Base-by-base conservation (phyloP, 148 eudicot species). In the Vaccinium myrtillus region DNA sequence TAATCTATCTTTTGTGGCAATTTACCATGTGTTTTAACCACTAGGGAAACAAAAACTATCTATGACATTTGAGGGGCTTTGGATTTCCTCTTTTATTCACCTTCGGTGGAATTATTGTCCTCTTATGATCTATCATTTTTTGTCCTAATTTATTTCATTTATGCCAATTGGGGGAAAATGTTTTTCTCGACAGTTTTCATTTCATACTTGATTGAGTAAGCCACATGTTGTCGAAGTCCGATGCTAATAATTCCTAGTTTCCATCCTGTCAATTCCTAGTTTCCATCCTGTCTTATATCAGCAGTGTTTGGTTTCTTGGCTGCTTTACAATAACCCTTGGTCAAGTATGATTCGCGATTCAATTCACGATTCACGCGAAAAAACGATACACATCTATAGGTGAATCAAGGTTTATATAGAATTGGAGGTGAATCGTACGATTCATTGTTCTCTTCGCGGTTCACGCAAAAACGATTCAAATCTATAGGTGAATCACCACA, bases 221-320 rank as follows among this genome's bases (percentile, higher is more conserved):
- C 49, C 77, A 73, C 21, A 16, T 15, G 4, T 30, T 32, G 75
- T 70, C 19, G 6, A 30, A 71, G 21, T 74, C 50, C 0, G 77
- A 39, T 39, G n/a, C 77, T 39, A 5, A 71, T 71, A 69, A 69
- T 30, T 69, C 43, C 43, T 71, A 11, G 18, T 71, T 32, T 32
- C 75, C 18, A 69, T 71, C 21, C 23, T 1, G 5, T 19, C 51
- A 69, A 69, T 30, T 69, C 43, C 43, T 71, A 11, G 18, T 71
- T 32, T 32, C 75, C 18, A 69, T 71, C 21, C 23, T 1, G 5
- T 19, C 51, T 74, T 16, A 18, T 63, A 10, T 74, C 77, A 19
- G 77, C 21, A 46, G 51, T 18, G 50, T 74, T 74, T 36, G 49
- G 49, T 73, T 73, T 73, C 48, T 73, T 73, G 77, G 77, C 77